phyloP scores from a whole-genome alignment of 2,329 filamentous ascomycete species.

The Hymenoscyphus fructigenus region DNA sequence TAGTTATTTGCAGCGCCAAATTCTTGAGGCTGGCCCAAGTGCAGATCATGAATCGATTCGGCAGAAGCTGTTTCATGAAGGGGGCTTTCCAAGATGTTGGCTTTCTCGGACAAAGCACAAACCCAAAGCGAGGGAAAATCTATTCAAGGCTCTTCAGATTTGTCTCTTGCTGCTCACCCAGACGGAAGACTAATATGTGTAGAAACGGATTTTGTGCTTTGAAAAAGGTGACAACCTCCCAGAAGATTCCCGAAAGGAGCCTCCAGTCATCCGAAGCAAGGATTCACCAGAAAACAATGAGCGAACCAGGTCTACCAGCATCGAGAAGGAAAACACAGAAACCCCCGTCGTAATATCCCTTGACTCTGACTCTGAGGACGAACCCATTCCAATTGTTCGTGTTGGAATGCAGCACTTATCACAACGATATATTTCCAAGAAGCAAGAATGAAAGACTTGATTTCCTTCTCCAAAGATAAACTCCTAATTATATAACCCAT shows the following conservation, averaged over 20 bases:
- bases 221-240: constrained; percentile 13
- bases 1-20: constrained; percentile 11
- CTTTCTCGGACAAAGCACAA: neutral
- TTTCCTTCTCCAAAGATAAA: too few species aligned
- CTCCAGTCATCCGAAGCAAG: neutral
- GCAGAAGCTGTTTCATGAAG: constrained; percentile 8
- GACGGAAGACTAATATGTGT: neutral
- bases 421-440: too few species aligned
- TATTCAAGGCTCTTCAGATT: constrained; percentile 16
- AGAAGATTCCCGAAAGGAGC: neutral
- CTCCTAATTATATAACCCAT: too few species aligned
- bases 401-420: too few species aligned
- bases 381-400: neutral
- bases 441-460: too few species aligned
- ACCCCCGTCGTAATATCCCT: neutral
- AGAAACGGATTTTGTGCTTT: constrained; percentile 11
- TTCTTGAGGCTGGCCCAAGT: constrained; percentile 7
- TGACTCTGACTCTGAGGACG: neutral
- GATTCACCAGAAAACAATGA: neutral
- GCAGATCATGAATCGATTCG: constrained; percentile 10
- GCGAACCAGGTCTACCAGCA: neutral
- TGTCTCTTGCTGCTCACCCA: neutral
- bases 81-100: constrained; percentile 9
- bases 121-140: constrained; percentile 5
- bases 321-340: neutral